Base-by-base conservation (phyloP, 106 monocot species). In the Dendrobium chrysotoxum region DNA sequence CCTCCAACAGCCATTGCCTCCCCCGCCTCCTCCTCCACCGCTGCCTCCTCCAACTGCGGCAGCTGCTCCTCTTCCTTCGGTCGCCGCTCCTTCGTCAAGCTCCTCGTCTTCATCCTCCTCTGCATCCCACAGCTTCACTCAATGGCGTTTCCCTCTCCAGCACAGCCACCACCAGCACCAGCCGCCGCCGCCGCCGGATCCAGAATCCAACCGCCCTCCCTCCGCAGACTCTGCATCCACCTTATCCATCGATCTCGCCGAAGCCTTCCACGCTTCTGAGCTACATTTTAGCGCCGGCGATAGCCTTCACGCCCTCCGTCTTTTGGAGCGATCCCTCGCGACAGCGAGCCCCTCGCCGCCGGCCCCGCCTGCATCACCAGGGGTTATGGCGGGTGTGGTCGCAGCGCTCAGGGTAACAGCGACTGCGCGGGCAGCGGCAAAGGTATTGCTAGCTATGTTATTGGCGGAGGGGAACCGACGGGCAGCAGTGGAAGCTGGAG, bases 21-120 rank as follows among this genome's bases (percentile, higher is more conserved):
- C 77, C 0, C 75, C 65, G 2, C 80, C 67, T 7, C 65, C 76
- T 1, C 83, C 79, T 1, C 13, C 65, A 5, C 10, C 31, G 10
- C 44, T 10, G 2, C 39, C 21, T 0, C 76, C 83, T 6, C 77
- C 85, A 4, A 68, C 68, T 4, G 28, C 81, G 15, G 40, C 38
- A 45, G 3, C 74, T 4, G 74, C 55, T 77, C 0, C 82, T 83
- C 50, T 3, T 50, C 50, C 50, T 13, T 50, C 50, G 1, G 15
- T 15, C 50, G 50, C 50, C 50, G 1, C 75, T 82, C 7, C 57
- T 31, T 18, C 85, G 5, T 88, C 93, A 0, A 93, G 93, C 0
- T 96, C 93, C 0, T 96, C 96, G 26, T 96, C 97, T 2, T 94
- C 97, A 0, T 94, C 97, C 57, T 94, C 94, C 26, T 94, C 94